A percentile compares a stretch with the other conserved stretches of the same genome.
Conservation (phyloP, 768 basidiomycete species). For the Panus rudis region DNA sequence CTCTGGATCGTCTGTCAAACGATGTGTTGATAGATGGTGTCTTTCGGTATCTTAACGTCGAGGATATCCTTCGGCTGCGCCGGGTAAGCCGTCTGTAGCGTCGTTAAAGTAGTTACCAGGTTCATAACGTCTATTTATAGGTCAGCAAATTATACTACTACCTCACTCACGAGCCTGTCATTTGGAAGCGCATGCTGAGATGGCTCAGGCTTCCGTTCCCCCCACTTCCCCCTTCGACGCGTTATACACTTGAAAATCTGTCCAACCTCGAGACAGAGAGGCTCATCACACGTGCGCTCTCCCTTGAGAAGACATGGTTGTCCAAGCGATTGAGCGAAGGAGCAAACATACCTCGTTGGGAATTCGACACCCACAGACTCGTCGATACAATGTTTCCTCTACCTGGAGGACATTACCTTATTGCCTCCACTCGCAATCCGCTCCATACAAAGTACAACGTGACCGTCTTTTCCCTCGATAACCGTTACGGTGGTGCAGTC, state of each 20-base stretch:
- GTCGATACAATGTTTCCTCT: slow-evolving; percentile 50
- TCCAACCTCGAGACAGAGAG: slow-evolving; percentile 42
- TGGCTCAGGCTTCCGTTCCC: slow-evolving; percentile 51
- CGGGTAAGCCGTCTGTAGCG: slow-evolving; percentile 19
- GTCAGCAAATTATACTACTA: slow-evolving; percentile 53
- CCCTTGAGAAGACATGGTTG: slow-evolving; percentile 59
- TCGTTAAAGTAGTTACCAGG: background rate
- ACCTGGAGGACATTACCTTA: slow-evolving; percentile 62
- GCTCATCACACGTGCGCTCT: slow-evolving; percentile 52
- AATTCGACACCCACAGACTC: slow-evolving; percentile 26
- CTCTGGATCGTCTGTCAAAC: slow-evolving; percentile 24
- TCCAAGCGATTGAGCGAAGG: slow-evolving; percentile 33
- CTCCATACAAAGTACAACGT: slow-evolving; percentile 41
- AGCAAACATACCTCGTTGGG: slow-evolving; percentile 19
- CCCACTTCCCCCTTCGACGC: slow-evolving; percentile 52
- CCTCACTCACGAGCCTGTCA: slow-evolving; percentile 58
- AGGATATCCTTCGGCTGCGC: slow-evolving; percentile 32
- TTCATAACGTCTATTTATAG: slow-evolving; percentile 24
- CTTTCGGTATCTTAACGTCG: slow-evolving; percentile 28
- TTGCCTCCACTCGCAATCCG: slow-evolving; percentile 49
- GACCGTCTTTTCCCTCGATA: slow-evolving; percentile 50
- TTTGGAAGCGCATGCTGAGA: slow-evolving; percentile 61
- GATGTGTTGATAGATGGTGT: slow-evolving; percentile 33
- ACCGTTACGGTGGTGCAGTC: slow-evolving; percentile 33
- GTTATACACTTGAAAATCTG: slow-evolving; percentile 29